These are phyloP conservation scores for Leccinum pachyderme DNA, from an alignment of 1,284 basidiomycete species.

Conservation along the genomic window DNA sequence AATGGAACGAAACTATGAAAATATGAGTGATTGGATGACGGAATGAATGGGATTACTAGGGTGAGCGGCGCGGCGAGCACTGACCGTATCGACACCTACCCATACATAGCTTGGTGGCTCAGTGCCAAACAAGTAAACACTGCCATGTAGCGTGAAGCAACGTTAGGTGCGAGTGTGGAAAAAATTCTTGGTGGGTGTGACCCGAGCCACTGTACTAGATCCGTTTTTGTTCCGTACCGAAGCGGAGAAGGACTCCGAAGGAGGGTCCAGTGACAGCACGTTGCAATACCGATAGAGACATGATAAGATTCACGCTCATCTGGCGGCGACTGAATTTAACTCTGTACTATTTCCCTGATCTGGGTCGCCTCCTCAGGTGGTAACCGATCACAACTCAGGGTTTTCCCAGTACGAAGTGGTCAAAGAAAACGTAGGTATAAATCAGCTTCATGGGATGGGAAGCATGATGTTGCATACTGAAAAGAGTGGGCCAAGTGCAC, in stretches of 20 bases:
- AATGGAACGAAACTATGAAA: neutral
- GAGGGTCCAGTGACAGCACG: neutral
- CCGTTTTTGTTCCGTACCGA: conserved; percentile 7
- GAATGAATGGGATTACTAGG: neutral
- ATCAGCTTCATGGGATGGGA: neutral
- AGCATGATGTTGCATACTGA: neutral
- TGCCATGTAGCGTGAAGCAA: neutral
- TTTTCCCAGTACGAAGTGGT: neutral
- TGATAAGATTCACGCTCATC: neutral
- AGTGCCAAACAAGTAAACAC: neutral
- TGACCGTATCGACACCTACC: neutral
- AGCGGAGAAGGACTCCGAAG: neutral
- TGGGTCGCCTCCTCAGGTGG: neutral
- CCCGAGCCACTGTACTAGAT: neutral
- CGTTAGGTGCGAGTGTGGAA: neutral
- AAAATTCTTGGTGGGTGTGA: neutral
- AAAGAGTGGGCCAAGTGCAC: neutral
- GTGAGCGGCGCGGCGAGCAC: neutral
- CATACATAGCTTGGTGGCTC: neutral
- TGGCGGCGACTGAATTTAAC: neutral
- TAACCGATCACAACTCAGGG: neutral
- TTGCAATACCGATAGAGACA: neutral
- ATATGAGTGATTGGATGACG: neutral
- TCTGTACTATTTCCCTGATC: neutral
- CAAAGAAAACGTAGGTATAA: neutral